Conservation (phyloP, 345 rosid genomes). For the Linum lewisii region DNA sequence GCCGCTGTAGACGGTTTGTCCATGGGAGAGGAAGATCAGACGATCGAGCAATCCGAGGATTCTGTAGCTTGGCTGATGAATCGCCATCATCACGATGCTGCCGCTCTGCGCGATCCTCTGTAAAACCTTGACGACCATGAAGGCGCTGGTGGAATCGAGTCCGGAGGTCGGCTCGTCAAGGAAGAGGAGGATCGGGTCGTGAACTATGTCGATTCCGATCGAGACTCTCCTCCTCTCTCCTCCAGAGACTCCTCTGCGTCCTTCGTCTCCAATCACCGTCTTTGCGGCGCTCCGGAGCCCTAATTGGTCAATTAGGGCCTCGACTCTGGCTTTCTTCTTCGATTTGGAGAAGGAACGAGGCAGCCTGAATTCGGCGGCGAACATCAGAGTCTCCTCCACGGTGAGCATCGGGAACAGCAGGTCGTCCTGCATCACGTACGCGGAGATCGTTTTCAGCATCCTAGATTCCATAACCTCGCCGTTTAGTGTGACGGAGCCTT, state of each 20-base stretch:
- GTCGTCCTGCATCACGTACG: conserved; percentile 94
- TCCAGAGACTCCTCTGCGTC: conserved; percentile 88
- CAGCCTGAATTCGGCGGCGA: conserved; percentile 92
- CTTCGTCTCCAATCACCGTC: conserved; percentile 92
- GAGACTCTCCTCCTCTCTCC: conserved; percentile 91
- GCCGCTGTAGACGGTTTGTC: background rate
- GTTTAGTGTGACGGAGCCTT: conserved; percentile 54
- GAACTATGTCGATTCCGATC: conserved; percentile 34
- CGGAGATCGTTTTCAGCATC: conserved; percentile 70
- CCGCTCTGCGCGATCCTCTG: conserved; percentile 1
- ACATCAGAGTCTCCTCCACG: conserved; percentile 85
- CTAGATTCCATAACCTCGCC: conserved; percentile 67
- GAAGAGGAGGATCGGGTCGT: background rate
- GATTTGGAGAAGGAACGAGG: conserved; percentile 70
- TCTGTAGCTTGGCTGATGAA: too few species aligned
- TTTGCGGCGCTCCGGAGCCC: conserved; percentile 68
- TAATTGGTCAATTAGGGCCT: conserved; percentile 71
- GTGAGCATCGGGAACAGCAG: conserved; percentile 85
- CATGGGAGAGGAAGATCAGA: background rate
- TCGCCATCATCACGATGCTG: background rate
- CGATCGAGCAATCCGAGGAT: conserved; percentile 2
- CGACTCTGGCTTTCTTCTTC: conserved; percentile 63
- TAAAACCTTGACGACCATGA: background rate
- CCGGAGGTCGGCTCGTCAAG: background rate
- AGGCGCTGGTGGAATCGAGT: background rate